Conservation (phyloP, 805 yeast species). For the Ogataea kodamae region DNA sequence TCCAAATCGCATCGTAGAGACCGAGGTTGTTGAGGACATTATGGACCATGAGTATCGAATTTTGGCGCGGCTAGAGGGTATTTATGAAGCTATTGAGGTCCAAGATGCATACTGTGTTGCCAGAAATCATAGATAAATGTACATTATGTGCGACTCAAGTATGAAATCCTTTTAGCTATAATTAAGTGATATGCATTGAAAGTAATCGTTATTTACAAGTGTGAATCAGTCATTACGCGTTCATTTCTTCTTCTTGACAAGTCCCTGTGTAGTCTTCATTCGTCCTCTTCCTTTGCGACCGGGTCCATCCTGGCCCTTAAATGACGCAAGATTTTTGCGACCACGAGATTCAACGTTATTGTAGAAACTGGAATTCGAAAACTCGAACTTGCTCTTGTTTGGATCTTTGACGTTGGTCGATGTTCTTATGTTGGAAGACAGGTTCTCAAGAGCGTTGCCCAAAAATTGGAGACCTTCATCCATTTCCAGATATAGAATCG, state of each 20-base stretch:
- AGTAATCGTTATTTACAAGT: conserved; percentile 5
- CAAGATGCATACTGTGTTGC: conserved; percentile 74
- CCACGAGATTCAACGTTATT: no score
- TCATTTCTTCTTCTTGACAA: conserved; percentile 7
- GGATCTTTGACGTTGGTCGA: conserved; percentile 14
- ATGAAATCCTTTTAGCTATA: no score
- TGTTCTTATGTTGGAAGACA: conserved; percentile 3
- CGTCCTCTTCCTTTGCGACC: conserved; percentile 4
- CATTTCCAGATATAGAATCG: conserved; percentile 33
- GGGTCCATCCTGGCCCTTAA: conserved; percentile 9
- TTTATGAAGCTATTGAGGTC: conserved; percentile 89
- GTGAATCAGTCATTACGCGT: background rate
- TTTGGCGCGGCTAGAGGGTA: conserved; percentile 82
- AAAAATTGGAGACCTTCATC: conserved; percentile 31
- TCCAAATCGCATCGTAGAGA: conserved; percentile 41
- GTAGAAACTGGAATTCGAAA: conserved; percentile 26
- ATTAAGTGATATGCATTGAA: background rate
- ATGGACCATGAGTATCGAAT: conserved; percentile 65
- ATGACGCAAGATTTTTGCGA: no score
- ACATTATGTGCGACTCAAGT: no score
- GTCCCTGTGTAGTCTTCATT: background rate
- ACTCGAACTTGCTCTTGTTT: conserved; percentile 21
- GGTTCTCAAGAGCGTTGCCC: conserved; percentile 18
- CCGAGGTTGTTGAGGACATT: conserved; percentile 65
- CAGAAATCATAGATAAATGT: conserved; percentile 27